Evolutionary conservation across 192 early-diverging fungal genomes (phyloP).

Genomic region (Coemansia sp.): DNA sequence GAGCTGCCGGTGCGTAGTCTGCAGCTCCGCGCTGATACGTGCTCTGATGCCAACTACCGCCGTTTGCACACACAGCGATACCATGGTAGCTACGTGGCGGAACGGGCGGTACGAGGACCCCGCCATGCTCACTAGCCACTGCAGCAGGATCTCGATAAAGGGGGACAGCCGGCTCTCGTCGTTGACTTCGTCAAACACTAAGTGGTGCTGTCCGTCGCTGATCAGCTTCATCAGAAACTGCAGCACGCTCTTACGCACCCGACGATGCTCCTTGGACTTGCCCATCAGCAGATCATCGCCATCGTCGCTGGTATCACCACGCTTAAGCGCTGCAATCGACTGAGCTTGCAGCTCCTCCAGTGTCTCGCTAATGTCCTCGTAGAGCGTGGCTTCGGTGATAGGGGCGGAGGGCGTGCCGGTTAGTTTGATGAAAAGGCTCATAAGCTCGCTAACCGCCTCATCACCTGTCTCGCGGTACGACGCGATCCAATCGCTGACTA

Average conservation of each 20-base stretch:
- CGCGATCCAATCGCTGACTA: conserved; percentile 71
- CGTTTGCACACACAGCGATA: conserved; percentile 64
- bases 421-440: conserved; percentile 67
- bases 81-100: conserved; percentile 81
- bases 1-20: conserved; percentile 69
- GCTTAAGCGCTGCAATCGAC: conserved; percentile 29
- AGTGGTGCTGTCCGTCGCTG: conserved; percentile 58
- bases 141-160: conserved; percentile 61
- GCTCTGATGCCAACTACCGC: conserved; percentile 68
- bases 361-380: conserved; percentile 50
- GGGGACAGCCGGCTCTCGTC: conserved; percentile 31
- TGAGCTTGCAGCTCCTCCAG: conserved; percentile 59
- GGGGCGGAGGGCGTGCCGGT: conserved; percentile 54
- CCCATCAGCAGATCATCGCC: conserved; percentile 79
- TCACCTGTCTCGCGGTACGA: conserved; percentile 57
- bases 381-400: conserved; percentile 51
- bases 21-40: conserved; percentile 59
- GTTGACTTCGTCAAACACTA: conserved; percentile 59
- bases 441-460: conserved; percentile 62
- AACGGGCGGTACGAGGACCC: conserved; percentile 84
- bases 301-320: conserved; percentile 13
- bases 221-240: conserved; percentile 66
- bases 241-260: conserved; percentile 64
- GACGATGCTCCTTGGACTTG: conserved; percentile 61
- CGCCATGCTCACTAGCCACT: conserved; percentile 68